phyloP scores from a whole-genome alignment of 305 asterid species.

The Plantago lanceolata region DNA sequence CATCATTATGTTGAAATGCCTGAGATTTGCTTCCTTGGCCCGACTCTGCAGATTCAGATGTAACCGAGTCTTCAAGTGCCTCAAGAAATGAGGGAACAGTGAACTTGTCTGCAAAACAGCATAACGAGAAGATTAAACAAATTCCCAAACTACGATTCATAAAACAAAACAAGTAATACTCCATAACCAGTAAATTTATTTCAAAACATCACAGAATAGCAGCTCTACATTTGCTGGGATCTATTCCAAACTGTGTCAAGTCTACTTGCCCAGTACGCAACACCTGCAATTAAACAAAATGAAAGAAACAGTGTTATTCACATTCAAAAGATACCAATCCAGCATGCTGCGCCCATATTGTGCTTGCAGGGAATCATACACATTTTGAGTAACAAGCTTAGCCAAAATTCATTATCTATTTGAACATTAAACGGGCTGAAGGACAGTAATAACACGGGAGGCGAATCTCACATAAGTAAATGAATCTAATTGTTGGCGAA shows the following conservation, averaged over 20 bases:
- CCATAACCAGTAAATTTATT: not conserved
- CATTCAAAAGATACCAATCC: not conserved
- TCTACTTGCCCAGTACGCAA: slow-evolving; percentile 94
- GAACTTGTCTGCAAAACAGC: slow-evolving; percentile 53
- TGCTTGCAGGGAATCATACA: not conserved
- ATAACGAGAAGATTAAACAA: slow-evolving; percentile 15
- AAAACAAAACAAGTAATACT: not conserved
- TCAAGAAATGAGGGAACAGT: slow-evolving; percentile 91
- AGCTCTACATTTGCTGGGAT: slow-evolving; percentile 66
- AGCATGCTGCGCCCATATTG: not conserved
- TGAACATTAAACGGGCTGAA: not conserved
- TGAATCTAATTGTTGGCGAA: slow-evolving; percentile 91
- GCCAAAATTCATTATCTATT: slow-evolving; percentile 1
- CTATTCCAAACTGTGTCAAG: slow-evolving; percentile 83
- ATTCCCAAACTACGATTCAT: not conserved
- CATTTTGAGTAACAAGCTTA: not conserved
- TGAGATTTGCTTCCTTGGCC: slow-evolving; percentile 45
- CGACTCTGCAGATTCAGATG: slow-evolving; percentile 42
- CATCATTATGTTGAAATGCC: slow-evolving; percentile 29
- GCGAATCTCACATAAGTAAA: slow-evolving; percentile 71
- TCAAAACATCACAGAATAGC: not conserved
- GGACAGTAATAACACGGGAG: slow-evolving; percentile 1
- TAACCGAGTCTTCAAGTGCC: slow-evolving; percentile 92
- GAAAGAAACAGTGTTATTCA: not conserved
- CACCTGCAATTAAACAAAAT: slow-evolving; percentile 42